phyloP scores from a whole-genome alignment of 208 protist genomes.

The Trypanosoma avium region DNA sequence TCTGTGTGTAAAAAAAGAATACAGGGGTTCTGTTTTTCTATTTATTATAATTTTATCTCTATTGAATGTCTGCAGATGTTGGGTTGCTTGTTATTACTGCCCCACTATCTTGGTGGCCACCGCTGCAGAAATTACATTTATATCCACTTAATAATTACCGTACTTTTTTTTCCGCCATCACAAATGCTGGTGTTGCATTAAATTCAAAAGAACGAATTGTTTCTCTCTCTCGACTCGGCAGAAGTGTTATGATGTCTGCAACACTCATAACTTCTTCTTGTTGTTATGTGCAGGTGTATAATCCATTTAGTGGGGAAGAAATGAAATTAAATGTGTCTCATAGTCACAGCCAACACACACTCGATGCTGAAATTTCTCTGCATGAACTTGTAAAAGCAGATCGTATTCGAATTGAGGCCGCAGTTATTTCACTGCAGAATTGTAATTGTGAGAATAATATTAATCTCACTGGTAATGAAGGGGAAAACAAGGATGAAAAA shows the following conservation, averaged over 20 bases:
- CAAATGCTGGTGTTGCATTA: slow-evolving; percentile 27
- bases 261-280: background rate
- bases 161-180: slow-evolving; percentile 50
- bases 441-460: no score
- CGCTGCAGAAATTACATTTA: slow-evolving; percentile 32
- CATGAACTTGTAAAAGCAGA: slow-evolving; percentile 15
- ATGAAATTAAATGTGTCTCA: background rate
- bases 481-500: no score
- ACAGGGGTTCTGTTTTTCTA: no score
- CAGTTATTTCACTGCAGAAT: background rate
- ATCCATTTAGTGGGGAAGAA: slow-evolving; percentile 34
- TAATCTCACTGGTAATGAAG: no score
- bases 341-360: background rate
- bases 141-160: slow-evolving; percentile 43
- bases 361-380: slow-evolving; percentile 14
- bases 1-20: no score
- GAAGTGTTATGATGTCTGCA: slow-evolving; percentile 48
- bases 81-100: slow-evolving; percentile 56
- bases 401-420: slow-evolving; percentile 10
- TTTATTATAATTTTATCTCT: no score
- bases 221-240: slow-evolving; percentile 56
- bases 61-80: slow-evolving; percentile 28
- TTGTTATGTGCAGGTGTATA: slow-evolving; percentile 44
- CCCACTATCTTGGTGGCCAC: slow-evolving; percentile 70
- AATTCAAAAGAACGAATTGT: slow-evolving; percentile 18